Evolutionary conservation across 176 grass and related monocot genomes (phyloP), one percentile per base, ranked within the genome.

Genomic region (Avena atlantica): DNA sequence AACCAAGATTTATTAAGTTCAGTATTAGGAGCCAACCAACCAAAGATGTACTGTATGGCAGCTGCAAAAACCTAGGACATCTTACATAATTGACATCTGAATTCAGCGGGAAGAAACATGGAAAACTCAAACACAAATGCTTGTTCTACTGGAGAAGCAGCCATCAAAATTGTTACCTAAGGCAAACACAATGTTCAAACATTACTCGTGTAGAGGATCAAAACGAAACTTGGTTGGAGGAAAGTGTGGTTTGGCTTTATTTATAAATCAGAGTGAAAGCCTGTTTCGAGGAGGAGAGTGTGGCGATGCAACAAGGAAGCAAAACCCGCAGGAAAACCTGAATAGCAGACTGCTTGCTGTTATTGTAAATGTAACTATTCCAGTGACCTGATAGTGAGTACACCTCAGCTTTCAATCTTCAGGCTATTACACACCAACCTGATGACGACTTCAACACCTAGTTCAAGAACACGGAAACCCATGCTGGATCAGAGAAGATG

Each of bases 11-110:
- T 70, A 47, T 37, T 47, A 20, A 58, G 23, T 82, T 81, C 72
- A 77, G 19, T 0, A 69, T 11, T 15, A 69, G 65, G 76, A 47
- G 17, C 68, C 57, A 27, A 51, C 12, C 4, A 53, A 37, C 52
- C 36, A 71, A 51, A 82, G 11, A 55, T 45, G 13, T 83, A 36
- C 6, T 42, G 1, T 47, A 24, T 1, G 14, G 68, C 15, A 82
- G 53, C 79, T 70, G 72, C 3, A 83, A 82, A 71, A 47, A 21
- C 52, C n/a, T 82, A 78, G 12, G 49, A 78, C 42, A 76, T 64
- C 13, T 78, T 64, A 64, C 45, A 78, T 81, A 90, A 78, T 49
- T 76, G 49, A 76, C 7, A 55, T 29, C 47, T 75, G 47, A 75
- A 24, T 15, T 86, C 13, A 70, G 59, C 13, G 42, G 61, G 4